Base-by-base conservation (phyloP, 768 basidiomycete genomes). In the Asterophora parasitica region DNA sequence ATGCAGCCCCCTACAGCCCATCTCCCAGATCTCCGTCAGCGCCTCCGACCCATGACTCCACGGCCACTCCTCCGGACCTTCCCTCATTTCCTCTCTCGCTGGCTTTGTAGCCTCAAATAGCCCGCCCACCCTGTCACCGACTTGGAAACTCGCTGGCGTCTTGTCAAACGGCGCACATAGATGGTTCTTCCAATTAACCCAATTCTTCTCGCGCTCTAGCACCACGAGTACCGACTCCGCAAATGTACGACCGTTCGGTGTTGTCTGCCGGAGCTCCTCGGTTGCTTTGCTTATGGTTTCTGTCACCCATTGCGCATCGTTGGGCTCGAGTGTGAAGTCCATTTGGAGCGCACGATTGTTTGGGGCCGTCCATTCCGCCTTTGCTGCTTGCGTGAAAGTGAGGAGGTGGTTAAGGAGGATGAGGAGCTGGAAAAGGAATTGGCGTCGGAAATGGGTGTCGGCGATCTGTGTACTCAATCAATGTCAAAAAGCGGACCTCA, bases 371-470 rank as follows among this genome's bases (percentile, higher is more conserved):
- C 85, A 87, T 26, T 68, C 58, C 0, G 72, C 65, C 56, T 91
- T 90, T 1, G 77, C 74, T 2, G 75, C 51, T 54, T 85, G 83
- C 0, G 88, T 90, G 60, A 89, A 89, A 2, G 74, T 80, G 16
- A 85, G 72, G 20, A 93, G 74, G 61, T 90, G 85, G 42, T 81
- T 75, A 34, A 91, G 73, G n/a, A 89, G 73, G 34, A 89, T 85
- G 15, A 89, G 71, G 3, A 90, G 67, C 58, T 96, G 92, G 61
- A 94, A 84, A 15, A 95, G 74, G 65, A 93, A 82, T 66, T 95
- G 93, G 12, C 91, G 82, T n/a, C 92, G 86, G 72, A 96, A 96
- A 57, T 88, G 81, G 0, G 88, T 88, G 59, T 94, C 92, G 16
- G 91, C 86, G 44, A 94, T 79, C 92, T 93, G 55, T 19, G 38